Base-by-base conservation (phyloP, 371 early-diverging fungal species). In the Saksenaea vasiformis region DNA sequence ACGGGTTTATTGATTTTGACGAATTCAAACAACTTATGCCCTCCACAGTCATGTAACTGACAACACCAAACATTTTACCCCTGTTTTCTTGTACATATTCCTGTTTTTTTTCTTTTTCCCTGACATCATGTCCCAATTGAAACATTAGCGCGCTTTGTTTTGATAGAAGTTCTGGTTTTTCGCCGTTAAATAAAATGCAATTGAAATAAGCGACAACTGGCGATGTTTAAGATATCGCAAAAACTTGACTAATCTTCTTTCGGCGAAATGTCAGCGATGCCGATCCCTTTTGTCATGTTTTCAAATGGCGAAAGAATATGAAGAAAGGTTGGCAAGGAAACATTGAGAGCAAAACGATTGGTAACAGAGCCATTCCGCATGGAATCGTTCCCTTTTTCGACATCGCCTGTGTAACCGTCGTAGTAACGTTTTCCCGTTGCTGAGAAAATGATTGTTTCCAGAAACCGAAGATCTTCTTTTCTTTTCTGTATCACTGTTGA, bases 1-100 rank as follows among this genome's bases (percentile, higher is more conserved):
- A 91, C 66, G 91, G 91, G 2, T 85, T 77, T 61, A 74, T 86
- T 60, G 79, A 81, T 54, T 80, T 83, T 64, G 80, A 80, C 10
- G 87, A 86, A 61, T 86, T 92, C 62, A 74, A 85, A 36, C 73
- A 82, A 14, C 69, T 91, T 5, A 79, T 90, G 72, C 78, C 80
- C 19, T 58, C 65, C 0, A 47, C 22, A 5, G 51, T 47, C 10
- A 22, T 47, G 24, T 47, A 47, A 22, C 22, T 47, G n/a, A 47
- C 22, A 47, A 26, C 35, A 41, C 61, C 51, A 58, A 61, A 37
- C 24, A 56, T 2, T 47, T 57, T 24, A 10, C 44, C 37, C 37
- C 15, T 39, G 24, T 14, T 62, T 62, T 27, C 27, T 56, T 62
- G 43, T 62, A 55, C 26, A 62, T 62, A 55, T 13, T n/a, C 27